A percentile compares a stretch with the other conserved stretches of the same genome.
These are phyloP conservation scores for Sporobolomyces pararoseus DNA, from an alignment of 768 basidiomycete species.

Conservation along the genomic window DNA sequence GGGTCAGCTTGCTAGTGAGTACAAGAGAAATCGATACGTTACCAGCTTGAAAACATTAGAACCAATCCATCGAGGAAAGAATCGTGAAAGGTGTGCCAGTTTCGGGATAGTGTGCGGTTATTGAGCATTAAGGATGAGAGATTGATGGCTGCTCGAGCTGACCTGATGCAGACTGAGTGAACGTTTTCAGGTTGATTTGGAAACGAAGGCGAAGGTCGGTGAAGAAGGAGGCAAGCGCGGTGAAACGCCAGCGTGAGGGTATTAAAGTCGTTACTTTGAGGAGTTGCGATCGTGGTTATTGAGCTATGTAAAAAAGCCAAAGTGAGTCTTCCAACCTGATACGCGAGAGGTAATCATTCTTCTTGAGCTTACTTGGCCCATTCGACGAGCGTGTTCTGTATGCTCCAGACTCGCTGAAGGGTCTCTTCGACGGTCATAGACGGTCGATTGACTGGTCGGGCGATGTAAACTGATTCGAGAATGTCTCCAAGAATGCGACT, in stretches of 20 bases:
- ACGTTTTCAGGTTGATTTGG: slow-evolving; percentile 3
- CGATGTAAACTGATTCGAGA: slow-evolving; percentile 6
- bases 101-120: background rate
- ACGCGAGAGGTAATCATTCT: background rate
- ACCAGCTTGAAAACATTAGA: background rate
- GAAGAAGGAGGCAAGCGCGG: slow-evolving; percentile 1
- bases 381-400: background rate
- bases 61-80: background rate
- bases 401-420: background rate
- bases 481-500: background rate
- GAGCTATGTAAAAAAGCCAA: background rate
- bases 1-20: no score
- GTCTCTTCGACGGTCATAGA: slow-evolving; percentile 7
- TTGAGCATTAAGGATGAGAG: background rate
- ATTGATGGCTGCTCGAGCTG: background rate
- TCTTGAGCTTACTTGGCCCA: background rate
- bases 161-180: background rate
- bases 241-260: background rate
- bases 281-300: background rate
- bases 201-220: background rate
- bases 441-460: background rate
- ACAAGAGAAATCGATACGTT: background rate
- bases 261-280: background rate
- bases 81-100: background rate
- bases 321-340: no score